phyloP scores from a whole-genome alignment of 2,329 filamentous ascomycete species.

The Cercospora sesami region DNA sequence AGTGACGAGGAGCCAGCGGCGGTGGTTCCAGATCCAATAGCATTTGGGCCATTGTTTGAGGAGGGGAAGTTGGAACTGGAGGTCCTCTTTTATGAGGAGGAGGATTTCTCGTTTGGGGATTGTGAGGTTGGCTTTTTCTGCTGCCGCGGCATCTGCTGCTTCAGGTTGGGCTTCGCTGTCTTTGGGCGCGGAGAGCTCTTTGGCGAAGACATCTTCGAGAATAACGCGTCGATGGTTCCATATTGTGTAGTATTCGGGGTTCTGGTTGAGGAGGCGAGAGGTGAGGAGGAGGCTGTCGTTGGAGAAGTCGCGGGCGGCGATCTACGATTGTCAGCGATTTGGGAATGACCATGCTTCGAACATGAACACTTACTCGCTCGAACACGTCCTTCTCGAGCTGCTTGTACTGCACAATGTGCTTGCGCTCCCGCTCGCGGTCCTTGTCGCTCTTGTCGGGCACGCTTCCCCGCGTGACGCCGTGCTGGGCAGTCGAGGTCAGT shows the following conservation, averaged over 20 bases:
- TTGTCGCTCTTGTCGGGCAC: slow-evolving; percentile 64
- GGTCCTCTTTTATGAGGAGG: slow-evolving; percentile 67
- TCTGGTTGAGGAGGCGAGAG: slow-evolving; percentile 70
- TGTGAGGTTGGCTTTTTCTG: slow-evolving; percentile 33
- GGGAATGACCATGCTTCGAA: neutral
- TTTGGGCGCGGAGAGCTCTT: slow-evolving; percentile 41
- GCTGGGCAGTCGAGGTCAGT: slow-evolving; percentile 55
- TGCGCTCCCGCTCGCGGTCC: slow-evolving; percentile 68
- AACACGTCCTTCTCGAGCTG: slow-evolving; percentile 68
- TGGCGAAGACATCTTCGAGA: slow-evolving; percentile 62
- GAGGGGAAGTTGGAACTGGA: slow-evolving; percentile 79
- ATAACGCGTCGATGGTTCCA: slow-evolving; percentile 83
- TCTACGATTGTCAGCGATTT: slow-evolving; percentile 34
- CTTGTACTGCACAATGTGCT: slow-evolving; percentile 75
- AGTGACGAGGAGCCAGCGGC: slow-evolving; percentile 77
- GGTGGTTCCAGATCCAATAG: slow-evolving; percentile 99
- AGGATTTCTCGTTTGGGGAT: slow-evolving; percentile 42
- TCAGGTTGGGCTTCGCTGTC: slow-evolving; percentile 23
- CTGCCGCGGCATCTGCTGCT: slow-evolving; percentile 31
- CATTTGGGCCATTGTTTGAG: slow-evolving; percentile 88
- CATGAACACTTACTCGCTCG: slow-evolving; percentile 53
- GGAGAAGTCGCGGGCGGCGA: slow-evolving; percentile 51
- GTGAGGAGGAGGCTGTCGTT: slow-evolving; percentile 65
- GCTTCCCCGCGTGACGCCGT: slow-evolving; percentile 72
- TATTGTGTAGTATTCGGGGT: slow-evolving; percentile 87